These are phyloP conservation scores for Alternaria conjuncta DNA, from an alignment of 2,329 filamentous ascomycete species.

Conservation along the genomic window DNA sequence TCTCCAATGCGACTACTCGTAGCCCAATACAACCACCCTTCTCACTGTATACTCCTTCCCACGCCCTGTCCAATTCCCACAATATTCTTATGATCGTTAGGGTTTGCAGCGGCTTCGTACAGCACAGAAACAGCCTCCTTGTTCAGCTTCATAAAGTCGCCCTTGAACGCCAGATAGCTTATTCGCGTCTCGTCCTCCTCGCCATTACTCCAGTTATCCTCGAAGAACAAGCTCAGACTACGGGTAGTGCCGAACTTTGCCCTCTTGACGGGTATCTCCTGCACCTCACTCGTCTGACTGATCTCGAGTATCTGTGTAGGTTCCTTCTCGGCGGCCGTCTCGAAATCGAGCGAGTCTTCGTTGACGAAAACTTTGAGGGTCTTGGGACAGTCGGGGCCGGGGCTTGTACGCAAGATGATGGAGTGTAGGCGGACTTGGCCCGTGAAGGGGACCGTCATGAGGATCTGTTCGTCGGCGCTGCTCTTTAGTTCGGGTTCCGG, in stretches of 20 bases:
- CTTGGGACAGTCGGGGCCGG: slow-evolving; percentile 72
- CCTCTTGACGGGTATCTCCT: slow-evolving; percentile 88
- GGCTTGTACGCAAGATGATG: slow-evolving; percentile 81
- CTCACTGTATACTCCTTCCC: slow-evolving; percentile 44
- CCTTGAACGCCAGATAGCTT: slow-evolving; percentile 89
- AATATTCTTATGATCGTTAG: slow-evolving; percentile 74
- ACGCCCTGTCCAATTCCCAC: slow-evolving; percentile 48
- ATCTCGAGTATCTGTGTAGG: slow-evolving; percentile 80
- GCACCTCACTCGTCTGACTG: slow-evolving; percentile 78
- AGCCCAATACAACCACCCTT: neutral
- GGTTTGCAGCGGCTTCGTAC: slow-evolving; percentile 94
- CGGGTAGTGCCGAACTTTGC: slow-evolving; percentile 88
- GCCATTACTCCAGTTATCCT: slow-evolving; percentile 81
- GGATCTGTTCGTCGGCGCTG: slow-evolving; percentile 89
- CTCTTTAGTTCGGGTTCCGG: slow-evolving; percentile 78
- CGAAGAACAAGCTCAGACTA: slow-evolving; percentile 82
- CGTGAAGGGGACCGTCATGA: slow-evolving; percentile 92
- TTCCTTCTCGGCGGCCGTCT: slow-evolving; percentile 69
- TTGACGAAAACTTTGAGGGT: slow-evolving; percentile 91
- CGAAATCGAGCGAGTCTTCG: slow-evolving; percentile 81
- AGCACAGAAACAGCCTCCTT: slow-evolving; percentile 83
- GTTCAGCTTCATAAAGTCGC: slow-evolving; percentile 88
- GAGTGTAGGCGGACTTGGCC: slow-evolving; percentile 92
- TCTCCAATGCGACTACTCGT: neutral
- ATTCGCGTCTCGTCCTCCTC: slow-evolving; percentile 82